These are phyloP conservation scores for Calycina herbarum DNA, from an alignment of 2,329 filamentous ascomycete genomes.

Conservation along the genomic window DNA sequence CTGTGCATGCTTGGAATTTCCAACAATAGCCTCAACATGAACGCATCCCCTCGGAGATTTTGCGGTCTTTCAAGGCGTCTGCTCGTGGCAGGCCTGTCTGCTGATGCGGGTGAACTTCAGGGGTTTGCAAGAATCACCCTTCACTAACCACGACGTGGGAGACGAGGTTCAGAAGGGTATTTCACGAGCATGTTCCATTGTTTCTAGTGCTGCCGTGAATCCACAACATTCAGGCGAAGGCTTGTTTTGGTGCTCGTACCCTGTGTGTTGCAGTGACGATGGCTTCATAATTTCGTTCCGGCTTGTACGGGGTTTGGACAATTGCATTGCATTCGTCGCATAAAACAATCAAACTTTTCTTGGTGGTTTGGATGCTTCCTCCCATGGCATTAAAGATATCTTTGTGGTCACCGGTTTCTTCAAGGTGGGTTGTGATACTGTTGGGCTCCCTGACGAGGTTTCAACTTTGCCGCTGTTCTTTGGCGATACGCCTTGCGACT, in stretches of 20 bases:
- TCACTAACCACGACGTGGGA: not conserved
- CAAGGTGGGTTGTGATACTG: not conserved
- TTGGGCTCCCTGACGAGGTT: not conserved
- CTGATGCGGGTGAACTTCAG: slow-evolving; percentile 42
- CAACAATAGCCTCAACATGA: slow-evolving; percentile 13
- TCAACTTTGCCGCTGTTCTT: not conserved
- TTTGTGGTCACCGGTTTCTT: not conserved
- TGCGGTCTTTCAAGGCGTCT: slow-evolving; percentile 13
- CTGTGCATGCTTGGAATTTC: not conserved
- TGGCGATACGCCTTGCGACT: not conserved
- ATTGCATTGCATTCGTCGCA: not conserved
- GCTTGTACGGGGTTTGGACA: not conserved
- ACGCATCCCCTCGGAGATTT: slow-evolving; percentile 13
- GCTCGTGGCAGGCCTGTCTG: slow-evolving; percentile 1
- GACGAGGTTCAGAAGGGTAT: not conserved
- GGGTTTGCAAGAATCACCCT: not conserved
- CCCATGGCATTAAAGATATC: not conserved
- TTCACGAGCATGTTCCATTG: not conserved
- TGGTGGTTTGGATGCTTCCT: not conserved
- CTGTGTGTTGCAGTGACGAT: not conserved
- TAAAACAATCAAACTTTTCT: not conserved
- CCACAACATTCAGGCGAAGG: not conserved
- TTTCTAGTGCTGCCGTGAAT: not conserved
- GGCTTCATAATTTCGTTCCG: not conserved
- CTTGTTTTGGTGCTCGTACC: not conserved